Conservation (phyloP, 176 grass and related monocot species). For the Zizania latifolia region DNA sequence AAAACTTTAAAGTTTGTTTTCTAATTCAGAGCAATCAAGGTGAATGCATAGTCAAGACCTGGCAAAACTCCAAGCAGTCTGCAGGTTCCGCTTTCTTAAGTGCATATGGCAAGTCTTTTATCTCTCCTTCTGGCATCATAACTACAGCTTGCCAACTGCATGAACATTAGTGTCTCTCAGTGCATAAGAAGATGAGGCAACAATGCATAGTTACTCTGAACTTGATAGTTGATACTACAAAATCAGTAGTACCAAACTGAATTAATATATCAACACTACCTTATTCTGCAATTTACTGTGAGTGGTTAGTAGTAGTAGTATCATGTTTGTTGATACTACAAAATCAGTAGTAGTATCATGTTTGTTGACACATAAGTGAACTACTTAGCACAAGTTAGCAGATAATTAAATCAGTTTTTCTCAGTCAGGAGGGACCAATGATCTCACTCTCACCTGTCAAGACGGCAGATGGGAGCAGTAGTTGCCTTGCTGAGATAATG, state of each 20-base stretch:
- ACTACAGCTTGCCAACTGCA: constrained; percentile 80
- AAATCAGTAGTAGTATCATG: constrained; percentile 23
- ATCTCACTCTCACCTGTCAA: constrained; percentile 63
- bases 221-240: not conserved
- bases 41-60: constrained; percentile 28
- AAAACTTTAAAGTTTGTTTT: not conserved
- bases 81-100: constrained; percentile 57
- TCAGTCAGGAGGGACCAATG: not conserved
- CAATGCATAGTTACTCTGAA: not conserved
- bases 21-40: not conserved
- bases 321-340: not conserved
- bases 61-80: constrained; percentile 33
- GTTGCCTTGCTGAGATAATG: constrained; percentile 58
- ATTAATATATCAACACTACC: not conserved
- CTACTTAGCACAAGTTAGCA: constrained; percentile 5
- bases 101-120: constrained; percentile 63
- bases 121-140: constrained; percentile 67
- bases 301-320: no score
- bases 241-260: not conserved
- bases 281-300: not conserved
- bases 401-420: not conserved
- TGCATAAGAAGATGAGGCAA: constrained; percentile 4
- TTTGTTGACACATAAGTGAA: not conserved
- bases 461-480: constrained; percentile 45
- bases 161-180: constrained; percentile 8